Base-by-base conservation (phyloP, 495 filamentous ascomycete species). In the Daldinia loculata region DNA sequence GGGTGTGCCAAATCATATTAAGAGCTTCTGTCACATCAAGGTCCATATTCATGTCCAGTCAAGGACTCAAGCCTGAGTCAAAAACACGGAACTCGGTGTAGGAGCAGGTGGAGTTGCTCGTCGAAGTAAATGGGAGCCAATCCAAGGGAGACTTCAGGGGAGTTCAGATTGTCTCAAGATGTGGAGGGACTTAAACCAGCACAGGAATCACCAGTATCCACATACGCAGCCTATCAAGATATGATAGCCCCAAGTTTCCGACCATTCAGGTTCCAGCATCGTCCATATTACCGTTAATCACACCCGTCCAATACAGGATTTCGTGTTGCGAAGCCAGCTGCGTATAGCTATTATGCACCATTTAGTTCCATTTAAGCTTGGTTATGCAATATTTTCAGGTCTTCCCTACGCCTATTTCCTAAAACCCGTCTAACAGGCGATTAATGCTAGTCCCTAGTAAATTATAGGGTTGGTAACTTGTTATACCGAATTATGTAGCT, bases 221-320 rank as follows among this genome's bases (percentile, higher is more conserved):
- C 30, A 6, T 22, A 0, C 51, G 32, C 43, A 29, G 39, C 51
- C 56, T 56, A 65, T 50, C 43, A 24, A 58, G 38, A 55, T 36
- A 60, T 32, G 45, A 43, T 65, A 19, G 52, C 56, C 38, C 24
- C 64, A 36, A 41, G 15, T 65, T 55, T 41, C 14, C 61, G 56
- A 64, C 24, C 17, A 61, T 63, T 51, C n/a, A 26, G 32, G 41
- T 51, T 53, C 11, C 48, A 53, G 26, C 56, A 61, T 43, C 24
- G 32, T 41, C 29, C 26, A 19, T 56, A 45, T 34, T 27, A 7
- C 39, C 1, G 30, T 32, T 61, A 60, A 38, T 34, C 55, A 36
- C 8, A 27, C 57, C 50, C 27, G 9, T 29, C 56, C 61, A 65
- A 65, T 68, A 61, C 56, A 58, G 22, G 52, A 57, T 52, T 52